Conservation (phyloP, 2,329 filamentous ascomycete species). For the Westerdykella ornata region DNA sequence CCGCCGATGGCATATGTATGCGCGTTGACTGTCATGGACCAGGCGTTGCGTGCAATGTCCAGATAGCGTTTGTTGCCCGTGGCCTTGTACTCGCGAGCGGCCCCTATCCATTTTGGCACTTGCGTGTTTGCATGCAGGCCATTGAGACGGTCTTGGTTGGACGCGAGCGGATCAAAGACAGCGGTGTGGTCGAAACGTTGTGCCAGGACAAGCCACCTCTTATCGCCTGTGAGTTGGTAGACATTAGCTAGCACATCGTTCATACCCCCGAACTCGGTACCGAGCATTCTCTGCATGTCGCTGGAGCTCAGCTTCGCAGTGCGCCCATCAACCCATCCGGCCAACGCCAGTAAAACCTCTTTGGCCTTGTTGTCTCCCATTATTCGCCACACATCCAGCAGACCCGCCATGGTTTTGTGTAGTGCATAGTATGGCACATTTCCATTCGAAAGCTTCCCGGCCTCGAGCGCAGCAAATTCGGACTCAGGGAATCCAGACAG, state of each 20-base stretch:
- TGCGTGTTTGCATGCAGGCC: conserved; percentile 51
- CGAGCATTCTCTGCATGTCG: conserved; percentile 46
- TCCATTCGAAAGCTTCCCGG: conserved; percentile 41
- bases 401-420: conserved; percentile 50
- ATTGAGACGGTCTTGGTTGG: conserved; percentile 41
- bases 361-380: conserved; percentile 41
- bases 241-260: conserved; percentile 47
- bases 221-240: conserved; percentile 43
- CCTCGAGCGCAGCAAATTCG: conserved; percentile 43
- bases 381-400: conserved; percentile 47
- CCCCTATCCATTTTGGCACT: conserved; percentile 51
- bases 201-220: conserved; percentile 44
- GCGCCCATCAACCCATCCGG: conserved; percentile 46
- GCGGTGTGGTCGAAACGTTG: conserved; percentile 47
- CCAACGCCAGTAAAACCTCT: conserved; percentile 42
- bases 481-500: conserved; percentile 50
- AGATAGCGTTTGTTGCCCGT: conserved; percentile 43
- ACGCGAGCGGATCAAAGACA: conserved; percentile 44
- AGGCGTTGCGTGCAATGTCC: conserved; percentile 48
- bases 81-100: conserved; percentile 44
- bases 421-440: conserved; percentile 51
- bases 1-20: conserved; percentile 51
- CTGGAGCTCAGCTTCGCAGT: conserved; percentile 39
- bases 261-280: conserved; percentile 51
- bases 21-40: conserved; percentile 42